Base-by-base conservation (phyloP, 768 basidiomycete species). In the Lactifluus piperatus region DNA sequence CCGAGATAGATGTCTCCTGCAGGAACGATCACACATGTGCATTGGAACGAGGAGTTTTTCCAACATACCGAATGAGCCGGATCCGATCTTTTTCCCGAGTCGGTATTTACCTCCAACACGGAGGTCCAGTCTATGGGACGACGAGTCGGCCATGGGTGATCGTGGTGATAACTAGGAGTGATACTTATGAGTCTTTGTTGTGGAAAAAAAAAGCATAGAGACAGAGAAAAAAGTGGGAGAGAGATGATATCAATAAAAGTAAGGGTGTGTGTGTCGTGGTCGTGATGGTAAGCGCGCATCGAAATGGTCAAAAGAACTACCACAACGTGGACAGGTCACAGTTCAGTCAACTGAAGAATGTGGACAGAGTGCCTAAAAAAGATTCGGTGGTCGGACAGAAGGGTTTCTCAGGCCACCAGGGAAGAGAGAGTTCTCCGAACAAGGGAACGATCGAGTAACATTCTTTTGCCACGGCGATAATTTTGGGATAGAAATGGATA, bases 81-180 rank as follows among this genome's bases (percentile, higher is more conserved):
- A 95, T 63, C 95, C 95, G 69, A 98, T 97, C 87, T 97, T 97
- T 82, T 97, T 97, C 62, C 95, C 95, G 65, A 98, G 85, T 69
- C 95, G 84, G 79, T 98, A 97, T 76, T 98, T 93, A 67, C 91
- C 91, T 68, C 91, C 91, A 47, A 93, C 90, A 65, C 90, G 81
- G 66, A 92, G 84, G 76, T 93, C 90, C 61, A 92, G 80, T 77
- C 86, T 82, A 79, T 77, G 79, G 30, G 76, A 71, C 48, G 86
- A 76, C 44, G 77, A 78, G 70, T 93, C 90, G 74, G 89, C 81
- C 91, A 90, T 91, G 65, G 52, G 60, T 44, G 66, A 51, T 51
- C 11, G 18, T 46, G 18, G 43, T 46, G 65, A 63, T 58, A 39
- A 62, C 63, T 64, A 57, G 6, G 30, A 27, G 14, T 45, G 3